These are phyloP conservation scores for Verticillium nonalfalfae DNA, from an alignment of 2,329 filamentous ascomycete genomes.

Conservation along the genomic window DNA sequence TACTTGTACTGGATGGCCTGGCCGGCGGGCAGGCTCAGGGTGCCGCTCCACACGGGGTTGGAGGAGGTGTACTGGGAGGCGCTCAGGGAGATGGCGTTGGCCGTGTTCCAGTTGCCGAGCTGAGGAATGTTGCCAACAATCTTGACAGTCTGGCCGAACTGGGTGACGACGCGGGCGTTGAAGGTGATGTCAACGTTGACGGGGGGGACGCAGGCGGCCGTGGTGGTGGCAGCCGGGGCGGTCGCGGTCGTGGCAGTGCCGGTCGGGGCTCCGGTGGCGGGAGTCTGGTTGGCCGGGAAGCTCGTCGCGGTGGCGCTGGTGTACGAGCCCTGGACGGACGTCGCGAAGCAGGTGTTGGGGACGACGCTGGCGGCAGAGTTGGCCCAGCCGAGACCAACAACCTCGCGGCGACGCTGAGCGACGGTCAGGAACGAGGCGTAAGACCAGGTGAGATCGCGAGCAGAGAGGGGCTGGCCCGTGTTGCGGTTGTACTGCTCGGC, in stretches of 20 bases:
- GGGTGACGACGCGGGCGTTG: constrained; percentile 49
- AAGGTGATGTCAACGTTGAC: constrained; percentile 56
- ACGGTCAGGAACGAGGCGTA: constrained; percentile 65
- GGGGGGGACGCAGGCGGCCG: constrained; percentile 27
- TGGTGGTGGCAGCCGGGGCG: constrained; percentile 13
- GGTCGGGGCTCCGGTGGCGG: constrained; percentile 22
- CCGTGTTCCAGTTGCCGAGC: constrained; percentile 58
- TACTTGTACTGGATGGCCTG: constrained; percentile 61
- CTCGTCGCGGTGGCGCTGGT: constrained; percentile 35
- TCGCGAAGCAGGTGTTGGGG: constrained; percentile 39
- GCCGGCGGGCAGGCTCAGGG: constrained; percentile 49
- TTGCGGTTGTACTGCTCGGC: constrained; percentile 60
- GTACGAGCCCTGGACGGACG: constrained; percentile 45
- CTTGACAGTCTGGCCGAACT: constrained; percentile 58
- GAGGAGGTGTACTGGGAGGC: constrained; percentile 50
- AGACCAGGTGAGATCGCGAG: constrained; percentile 65
- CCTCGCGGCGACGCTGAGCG: constrained; percentile 46
- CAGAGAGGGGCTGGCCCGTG: constrained; percentile 50
- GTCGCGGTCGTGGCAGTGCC: constrained; percentile 9
- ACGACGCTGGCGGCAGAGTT: constrained; percentile 36
- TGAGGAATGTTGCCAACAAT: constrained; percentile 52
- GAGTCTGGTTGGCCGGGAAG: constrained; percentile 44
- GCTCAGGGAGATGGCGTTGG: constrained; percentile 47
- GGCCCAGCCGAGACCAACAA: constrained; percentile 53
- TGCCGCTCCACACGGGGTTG: constrained; percentile 56